phyloP scores from a whole-genome alignment of 208 protist species.

The Leptomonas seymouri region DNA sequence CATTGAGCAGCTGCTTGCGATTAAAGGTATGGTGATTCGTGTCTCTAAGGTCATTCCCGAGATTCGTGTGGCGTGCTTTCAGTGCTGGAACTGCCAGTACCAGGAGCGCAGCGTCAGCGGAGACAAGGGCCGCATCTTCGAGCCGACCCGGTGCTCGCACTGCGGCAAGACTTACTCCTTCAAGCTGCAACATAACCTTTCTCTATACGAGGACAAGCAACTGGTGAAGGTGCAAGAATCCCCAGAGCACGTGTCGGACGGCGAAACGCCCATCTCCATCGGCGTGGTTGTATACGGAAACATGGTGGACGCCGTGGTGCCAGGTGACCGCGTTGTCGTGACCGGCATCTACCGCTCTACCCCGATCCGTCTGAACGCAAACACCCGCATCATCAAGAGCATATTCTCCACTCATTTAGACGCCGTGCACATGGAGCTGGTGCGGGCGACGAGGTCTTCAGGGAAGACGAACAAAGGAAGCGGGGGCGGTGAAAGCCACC shows the following conservation, averaged over 20 bases:
- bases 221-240: slow-evolving; percentile 98
- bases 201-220: slow-evolving; percentile 97
- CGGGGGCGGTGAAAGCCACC: neutral
- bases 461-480: neutral
- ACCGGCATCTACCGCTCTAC: slow-evolving; percentile 98
- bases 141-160: slow-evolving; percentile 96
- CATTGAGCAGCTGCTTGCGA: slow-evolving; percentile 85
- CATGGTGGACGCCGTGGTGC: slow-evolving; percentile 96
- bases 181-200: slow-evolving; percentile 96
- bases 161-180: slow-evolving; percentile 89
- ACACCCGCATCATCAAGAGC: slow-evolving; percentile 92
- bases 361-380: slow-evolving; percentile 94
- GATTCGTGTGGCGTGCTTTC: slow-evolving; percentile 94
- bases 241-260: slow-evolving; percentile 97
- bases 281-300: slow-evolving; percentile 95
- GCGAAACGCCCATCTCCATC: slow-evolving; percentile 99
- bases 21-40: slow-evolving; percentile 94
- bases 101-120: slow-evolving; percentile 73
- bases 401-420: slow-evolving; percentile 98
- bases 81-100: slow-evolving; percentile 95
- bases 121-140: slow-evolving; percentile 94
- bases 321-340: slow-evolving; percentile 98
- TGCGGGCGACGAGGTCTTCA: slow-evolving; percentile 30
- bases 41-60: slow-evolving; percentile 92
- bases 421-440: slow-evolving; percentile 96